Percentiles rank a stretch among this genome's conserved stretches.
These are phyloP conservation scores for Neurospora crassa DNA, from an alignment of 2,329 filamentous ascomycete species.

Conservation along the genomic window DNA sequence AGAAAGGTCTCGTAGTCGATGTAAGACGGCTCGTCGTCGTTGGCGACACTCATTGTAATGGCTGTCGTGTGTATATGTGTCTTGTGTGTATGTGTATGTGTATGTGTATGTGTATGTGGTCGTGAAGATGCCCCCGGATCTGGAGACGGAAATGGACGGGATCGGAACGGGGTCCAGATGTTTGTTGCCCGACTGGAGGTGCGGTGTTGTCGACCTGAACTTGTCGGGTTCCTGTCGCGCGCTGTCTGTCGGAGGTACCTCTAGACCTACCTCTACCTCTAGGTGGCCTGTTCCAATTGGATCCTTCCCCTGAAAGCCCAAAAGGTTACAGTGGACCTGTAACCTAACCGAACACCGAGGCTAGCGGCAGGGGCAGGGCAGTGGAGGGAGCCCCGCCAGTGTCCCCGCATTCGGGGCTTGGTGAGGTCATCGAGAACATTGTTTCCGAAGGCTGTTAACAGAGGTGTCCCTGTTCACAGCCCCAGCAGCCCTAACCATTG, in stretches of 20 bases:
- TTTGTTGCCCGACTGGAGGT: too few relatives aligned
- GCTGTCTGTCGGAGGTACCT: neutral
- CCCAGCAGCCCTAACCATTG: neutral
- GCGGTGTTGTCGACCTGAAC: too few relatives aligned
- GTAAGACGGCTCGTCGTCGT: slow-evolving; percentile 63
- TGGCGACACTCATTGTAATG: slow-evolving; percentile 26
- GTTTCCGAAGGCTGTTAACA: neutral
- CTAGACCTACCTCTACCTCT: neutral
- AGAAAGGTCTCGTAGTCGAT: slow-evolving; percentile 94
- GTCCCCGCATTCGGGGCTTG: neutral
- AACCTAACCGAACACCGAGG: neutral
- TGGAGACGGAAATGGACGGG: neutral
- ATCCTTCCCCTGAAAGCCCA: neutral
- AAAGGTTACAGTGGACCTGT: neutral
- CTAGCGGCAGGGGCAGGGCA: neutral
- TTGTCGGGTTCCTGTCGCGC: neutral
- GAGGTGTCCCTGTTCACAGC: neutral
- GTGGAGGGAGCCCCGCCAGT: neutral
- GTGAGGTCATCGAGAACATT: neutral
- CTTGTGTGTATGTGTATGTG: neutral
- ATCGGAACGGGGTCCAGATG: neutral
- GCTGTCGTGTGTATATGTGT: neutral
- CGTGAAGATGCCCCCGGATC: neutral
- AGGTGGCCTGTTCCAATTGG: neutral
- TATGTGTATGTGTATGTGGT: neutral